Evolutionary conservation across 345 rosid species (phyloP), one percentile per base, ranked within the genome.

Genomic region (Murraya koenigii): DNA sequence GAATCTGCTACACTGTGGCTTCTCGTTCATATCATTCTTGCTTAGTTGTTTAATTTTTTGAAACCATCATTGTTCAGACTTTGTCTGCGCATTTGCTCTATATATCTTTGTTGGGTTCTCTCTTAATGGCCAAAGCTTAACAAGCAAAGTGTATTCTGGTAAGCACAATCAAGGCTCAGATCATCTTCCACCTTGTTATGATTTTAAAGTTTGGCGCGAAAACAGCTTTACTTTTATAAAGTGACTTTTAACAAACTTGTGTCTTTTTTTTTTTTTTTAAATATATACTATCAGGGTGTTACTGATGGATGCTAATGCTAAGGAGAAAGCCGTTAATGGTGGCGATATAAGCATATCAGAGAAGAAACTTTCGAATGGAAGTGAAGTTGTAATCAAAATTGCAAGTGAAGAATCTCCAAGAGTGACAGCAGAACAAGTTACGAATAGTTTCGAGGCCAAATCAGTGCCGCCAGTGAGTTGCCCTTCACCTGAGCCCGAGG

Each of bases 341-440:
- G 63, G 81, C 3, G 77, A 85, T 66, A 47, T 67, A 61, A 75
- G 72, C 80, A 84, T 85, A 89, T 44, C 82, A 9, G 94, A 88
- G 83, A 83, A 72, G 81, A 85, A 71, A 77, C 60, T 64, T 33
- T 71, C n/a, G 47, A 75, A 75, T 77, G 88, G 77, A 28, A 77
- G 81, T 72, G 93, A 92, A 38, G 93, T 89, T 70, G 83, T 87
- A 25, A 83, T 92, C 75, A 81, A 85, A 69, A 86, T 92, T 77
- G 70, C 92, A 61, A 75, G 77, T n/a, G 90, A 83, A 63, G 87
- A 77, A 76, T 80, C 66, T 35, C 75, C 77, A 1, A 76, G 77
- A 52, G 74, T 85, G 30, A 32, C 73, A n/a, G 7, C 76, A 8
- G 86, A 83, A 28, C 56, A 71, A 41, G 55, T 78, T 60, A 65